Base-by-base conservation (phyloP, 768 basidiomycete species). In the Mycena belliarum region DNA sequence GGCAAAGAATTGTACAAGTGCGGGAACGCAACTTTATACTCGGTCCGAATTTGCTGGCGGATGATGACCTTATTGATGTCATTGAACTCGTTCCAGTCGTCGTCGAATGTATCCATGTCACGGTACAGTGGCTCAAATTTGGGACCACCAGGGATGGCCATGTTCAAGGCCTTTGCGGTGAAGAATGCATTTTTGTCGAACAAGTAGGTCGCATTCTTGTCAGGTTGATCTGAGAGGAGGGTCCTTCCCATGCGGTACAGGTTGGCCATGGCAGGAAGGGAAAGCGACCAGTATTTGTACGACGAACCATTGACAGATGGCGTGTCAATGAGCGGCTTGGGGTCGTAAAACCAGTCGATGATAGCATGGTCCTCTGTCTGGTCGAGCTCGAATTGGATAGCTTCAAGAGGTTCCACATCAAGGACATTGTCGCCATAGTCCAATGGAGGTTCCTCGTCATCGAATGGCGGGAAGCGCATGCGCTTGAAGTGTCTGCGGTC, bases 21-120 rank as follows among this genome's bases (percentile, higher is more conserved):
- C 29, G 97, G 96, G 81, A 98, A 98, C 3, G 95, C 96, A 49
- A 99, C 95, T 72, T 96, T 98, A 83, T 99, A 98, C 75, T 99
- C 97, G 2, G 96, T 98, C 44, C 97, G 85, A 62, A 98, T 96
- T 72, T 97, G 93, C 69, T 98, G 95, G 21, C 97, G 95, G 65
- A 99, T 98, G 72, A 99, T 96, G 68, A 99, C 91, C 74, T 99
- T 99, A 77, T 97, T 95, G 74, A 98, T 97, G 69, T 99, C 97
- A 70, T 99, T 99, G 68, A 99, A 99, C 72, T 97, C 95, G 72
- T 97, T 97, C 95, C 95, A 97, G 69, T 99, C 97, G 70, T 98
- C 97, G 68, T 99, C 97, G 65, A 93, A 98, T 14, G 89, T 81
- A 68, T 98, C 97, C 88, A 95, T 94, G 67, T 99, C 97, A 47